Evolutionary conservation across 257 asterid genomes (phyloP), one percentile per base, ranked within the genome.

Genomic region (Cinchona pubescens): DNA sequence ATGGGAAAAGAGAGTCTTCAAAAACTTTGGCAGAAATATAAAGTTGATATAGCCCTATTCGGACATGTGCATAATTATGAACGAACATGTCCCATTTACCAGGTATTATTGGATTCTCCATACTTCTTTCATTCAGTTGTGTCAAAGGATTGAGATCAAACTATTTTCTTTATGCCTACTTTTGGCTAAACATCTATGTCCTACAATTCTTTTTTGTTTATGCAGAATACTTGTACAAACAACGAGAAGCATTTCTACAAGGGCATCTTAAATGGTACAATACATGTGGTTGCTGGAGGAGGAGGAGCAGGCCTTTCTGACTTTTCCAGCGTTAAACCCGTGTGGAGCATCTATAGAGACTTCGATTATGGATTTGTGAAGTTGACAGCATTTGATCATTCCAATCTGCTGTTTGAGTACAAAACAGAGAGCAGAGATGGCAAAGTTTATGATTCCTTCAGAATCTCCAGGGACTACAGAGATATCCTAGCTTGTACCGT

Each of bases 221-320:
- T 77, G 78, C 90, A 94, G 97, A 90, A 89, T 55, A 83, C 79
- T 48, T 94, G 97, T 71, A 88, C 94, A 18, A 92, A 75, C 79
- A 79, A 88, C 0, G 95, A 92, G 86, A 88, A 82, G 80, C 25
- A 42, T 19, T 67, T 73, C 78, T 94, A 94, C 68, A 86, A 81
- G 74, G 98, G 99, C 32, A 66, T 87, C 76, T 83, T 90, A 84
- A 91, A 91, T 2, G 98, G 98, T 13, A 95, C 97, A 2, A 95
- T 95, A 84, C 98, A 95, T 56, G 93, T 95, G 70, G 98, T 88
- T 66, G 97, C 96, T 8, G 98, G 99, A 2, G 98, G 99, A 48
- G 98, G 94, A 35, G 99, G 99, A 4, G 94, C 96, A 8, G 88
- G 96, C 79, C 91, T 95, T 5, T 83, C 97, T 3, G 66, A 75